Percentiles rank a stretch among this genome's conserved stretches.
These are phyloP conservation scores for Naganishia kalamii DNA, from an alignment of 768 basidiomycete genomes.

Conservation along the genomic window DNA sequence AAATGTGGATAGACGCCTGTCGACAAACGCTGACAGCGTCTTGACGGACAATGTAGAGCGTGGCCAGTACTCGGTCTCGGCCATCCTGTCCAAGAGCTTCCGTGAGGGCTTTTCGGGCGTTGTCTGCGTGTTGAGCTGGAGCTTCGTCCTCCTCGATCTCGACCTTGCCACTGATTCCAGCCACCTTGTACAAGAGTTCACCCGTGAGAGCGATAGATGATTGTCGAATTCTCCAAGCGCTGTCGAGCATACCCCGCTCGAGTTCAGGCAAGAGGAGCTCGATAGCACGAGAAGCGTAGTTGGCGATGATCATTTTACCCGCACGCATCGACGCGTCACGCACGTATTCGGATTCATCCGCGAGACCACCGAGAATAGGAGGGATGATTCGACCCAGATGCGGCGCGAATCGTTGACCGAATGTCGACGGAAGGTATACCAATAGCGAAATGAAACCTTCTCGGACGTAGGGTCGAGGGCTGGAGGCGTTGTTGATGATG, in stretches of 20 bases:
- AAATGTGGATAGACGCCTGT: slow-evolving; percentile 86
- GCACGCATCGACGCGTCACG: slow-evolving; percentile 96
- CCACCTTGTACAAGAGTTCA: slow-evolving; percentile 90
- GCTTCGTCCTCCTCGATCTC: slow-evolving; percentile 61
- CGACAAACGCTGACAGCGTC: slow-evolving; percentile 84
- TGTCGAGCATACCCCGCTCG: slow-evolving; percentile 89
- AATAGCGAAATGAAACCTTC: slow-evolving; percentile 99
- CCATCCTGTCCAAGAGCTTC: slow-evolving; percentile 84
- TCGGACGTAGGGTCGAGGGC: slow-evolving; percentile 79
- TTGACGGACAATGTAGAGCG: slow-evolving; percentile 85
- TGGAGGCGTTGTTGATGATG: slow-evolving; percentile 84
- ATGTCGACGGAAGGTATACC: slow-evolving; percentile 89
- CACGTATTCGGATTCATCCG: slow-evolving; percentile 90
- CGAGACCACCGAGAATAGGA: slow-evolving; percentile 83
- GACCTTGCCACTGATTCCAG: slow-evolving; percentile 85
- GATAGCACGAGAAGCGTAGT: slow-evolving; percentile 85
- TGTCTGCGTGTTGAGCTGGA: slow-evolving; percentile 64
- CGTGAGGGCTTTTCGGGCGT: slow-evolving; percentile 73
- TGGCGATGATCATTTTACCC: slow-evolving; percentile 94
- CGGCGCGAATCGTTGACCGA: slow-evolving; percentile 91
- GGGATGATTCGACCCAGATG: slow-evolving; percentile 89
- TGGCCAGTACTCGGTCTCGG: slow-evolving; percentile 81
- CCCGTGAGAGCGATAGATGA: slow-evolving; percentile 93
- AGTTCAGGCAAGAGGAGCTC: slow-evolving; percentile 90
- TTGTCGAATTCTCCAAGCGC: slow-evolving; percentile 91